Conservation (phyloP, 2,329 filamentous ascomycete genomes). For the Biscogniauxia marginata region DNA sequence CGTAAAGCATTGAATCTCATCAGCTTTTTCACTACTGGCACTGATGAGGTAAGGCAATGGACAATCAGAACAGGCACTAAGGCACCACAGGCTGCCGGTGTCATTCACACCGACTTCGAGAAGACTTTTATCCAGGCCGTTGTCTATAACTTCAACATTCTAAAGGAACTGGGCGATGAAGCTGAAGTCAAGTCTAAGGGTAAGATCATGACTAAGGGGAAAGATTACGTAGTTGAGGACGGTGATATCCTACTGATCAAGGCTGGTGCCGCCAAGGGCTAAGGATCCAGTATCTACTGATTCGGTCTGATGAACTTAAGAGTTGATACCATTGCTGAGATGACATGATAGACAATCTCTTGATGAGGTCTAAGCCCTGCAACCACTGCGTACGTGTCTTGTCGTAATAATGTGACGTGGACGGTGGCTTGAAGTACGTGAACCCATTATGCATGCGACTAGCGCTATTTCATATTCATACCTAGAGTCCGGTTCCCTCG, state of each 20-base stretch:
- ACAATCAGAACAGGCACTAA: constrained; percentile 94
- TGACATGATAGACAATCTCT: neutral
- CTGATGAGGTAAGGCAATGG: constrained; percentile 98
- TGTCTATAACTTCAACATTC: constrained; percentile 81
- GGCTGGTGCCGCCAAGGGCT: constrained; percentile 77
- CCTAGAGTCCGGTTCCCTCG: neutral
- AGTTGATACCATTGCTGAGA: constrained; percentile 1
- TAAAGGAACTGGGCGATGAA: constrained; percentile 90
- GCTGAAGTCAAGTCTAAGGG: constrained; percentile 85
- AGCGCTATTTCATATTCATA: neutral
- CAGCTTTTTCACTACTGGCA: constrained; percentile 95
- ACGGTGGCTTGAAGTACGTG: neutral
- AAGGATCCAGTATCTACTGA: constrained; percentile 24
- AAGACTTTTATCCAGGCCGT: constrained; percentile 99
- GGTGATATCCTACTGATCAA: constrained; percentile 86
- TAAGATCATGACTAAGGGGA: constrained; percentile 98
- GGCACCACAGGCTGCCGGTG: constrained; percentile 94
- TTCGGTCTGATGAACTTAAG: constrained; percentile 9
- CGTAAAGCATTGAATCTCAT: constrained; percentile 84
- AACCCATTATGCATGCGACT: neutral
- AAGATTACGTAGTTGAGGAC: constrained; percentile 89
- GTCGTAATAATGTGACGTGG: neutral
- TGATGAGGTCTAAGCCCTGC: neutral
- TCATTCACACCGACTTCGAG: constrained; percentile 98
- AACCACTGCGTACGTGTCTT: neutral